Conservation (phyloP, 225 moss, liverwort and hornwort species). For the Sphagnum contortum region DNA sequence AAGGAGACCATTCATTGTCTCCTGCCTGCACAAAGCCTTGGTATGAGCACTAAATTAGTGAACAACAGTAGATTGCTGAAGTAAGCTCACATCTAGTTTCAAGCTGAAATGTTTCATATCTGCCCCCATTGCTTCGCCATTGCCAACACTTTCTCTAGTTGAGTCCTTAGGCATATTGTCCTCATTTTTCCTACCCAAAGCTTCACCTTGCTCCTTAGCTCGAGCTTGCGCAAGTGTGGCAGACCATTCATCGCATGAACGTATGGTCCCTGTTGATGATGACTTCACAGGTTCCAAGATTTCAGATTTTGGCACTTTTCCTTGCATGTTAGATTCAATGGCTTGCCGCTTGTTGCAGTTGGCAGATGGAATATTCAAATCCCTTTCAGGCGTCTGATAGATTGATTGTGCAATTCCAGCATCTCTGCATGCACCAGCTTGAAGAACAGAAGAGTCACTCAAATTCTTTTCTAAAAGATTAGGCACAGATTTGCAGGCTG, state of each 20-base stretch:
- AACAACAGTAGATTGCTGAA: too few species aligned
- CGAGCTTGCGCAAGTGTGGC: slow-evolving; percentile 40
- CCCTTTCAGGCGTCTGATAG: slow-evolving; percentile 31
- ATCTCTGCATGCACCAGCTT: slow-evolving; percentile 17
- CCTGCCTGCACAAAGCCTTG: too few species aligned
- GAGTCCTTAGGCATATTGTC: slow-evolving; percentile 11
- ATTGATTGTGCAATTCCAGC: slow-evolving; percentile 26
- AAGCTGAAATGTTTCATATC: slow-evolving; percentile 11
- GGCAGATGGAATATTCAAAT: slow-evolving; percentile 13
- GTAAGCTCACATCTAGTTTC: slow-evolving; percentile 22
- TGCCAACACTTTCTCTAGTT: slow-evolving; percentile 21
- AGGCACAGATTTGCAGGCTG: too few species aligned
- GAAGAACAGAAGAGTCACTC: too few species aligned
- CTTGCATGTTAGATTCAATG: slow-evolving; percentile 27
- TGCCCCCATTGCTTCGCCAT: slow-evolving; percentile 13
- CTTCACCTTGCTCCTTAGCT: slow-evolving; percentile 20
- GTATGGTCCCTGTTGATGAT: slow-evolving; percentile 15
- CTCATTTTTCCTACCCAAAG: slow-evolving; percentile 18
- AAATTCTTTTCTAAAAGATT: too few species aligned
- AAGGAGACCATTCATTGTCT: too few species aligned
- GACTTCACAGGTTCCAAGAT: slow-evolving; percentile 18
- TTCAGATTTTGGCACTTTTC: slow-evolving; percentile 14
- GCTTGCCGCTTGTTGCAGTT: slow-evolving; percentile 54
- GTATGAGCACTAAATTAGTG: too few species aligned
- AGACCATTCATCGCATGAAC: slow-evolving; percentile 43